Evolutionary conservation across 2,329 filamentous ascomycete genomes (phyloP).

Genomic region (Aspergillus ochraceus): DNA sequence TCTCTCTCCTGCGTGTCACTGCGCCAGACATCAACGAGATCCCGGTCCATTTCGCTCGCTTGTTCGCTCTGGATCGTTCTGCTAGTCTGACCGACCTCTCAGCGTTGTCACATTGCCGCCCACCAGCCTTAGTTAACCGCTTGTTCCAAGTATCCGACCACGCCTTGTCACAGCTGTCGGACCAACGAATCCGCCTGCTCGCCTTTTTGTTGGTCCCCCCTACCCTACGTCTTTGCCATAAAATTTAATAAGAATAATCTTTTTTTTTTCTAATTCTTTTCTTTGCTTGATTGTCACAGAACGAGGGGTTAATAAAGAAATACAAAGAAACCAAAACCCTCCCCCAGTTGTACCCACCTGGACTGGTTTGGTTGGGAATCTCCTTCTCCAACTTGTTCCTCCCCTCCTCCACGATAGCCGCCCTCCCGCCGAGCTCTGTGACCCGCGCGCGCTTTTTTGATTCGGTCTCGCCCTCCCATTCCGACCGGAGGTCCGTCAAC

Average conservation of each 20-base stretch:
- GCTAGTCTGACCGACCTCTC: slow-evolving; percentile 22
- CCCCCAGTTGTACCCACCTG: not conserved
- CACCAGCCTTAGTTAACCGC: slow-evolving; percentile 27
- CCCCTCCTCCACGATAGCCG: slow-evolving; percentile 17
- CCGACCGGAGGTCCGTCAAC: slow-evolving; percentile 8
- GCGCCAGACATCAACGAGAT: slow-evolving; percentile 13
- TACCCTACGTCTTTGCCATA: not conserved
- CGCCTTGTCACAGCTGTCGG: slow-evolving; percentile 16
- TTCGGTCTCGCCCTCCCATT: slow-evolving; percentile 9
- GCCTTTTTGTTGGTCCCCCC: slow-evolving; percentile 11
- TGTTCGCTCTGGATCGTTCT: slow-evolving; percentile 22
- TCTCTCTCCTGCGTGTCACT: slow-evolving; percentile 19
- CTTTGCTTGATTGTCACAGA: not conserved
- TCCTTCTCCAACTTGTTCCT: not conserved
- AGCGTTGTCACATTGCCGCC: slow-evolving; percentile 26
- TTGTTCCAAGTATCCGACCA: slow-evolving; percentile 20
- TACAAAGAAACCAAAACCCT: not conserved
- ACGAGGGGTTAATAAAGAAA: not conserved
- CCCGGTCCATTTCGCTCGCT: slow-evolving; percentile 24
- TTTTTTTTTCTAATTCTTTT: slow-evolving; percentile 1
- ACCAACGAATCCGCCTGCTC: slow-evolving; percentile 10
- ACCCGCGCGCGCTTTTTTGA: slow-evolving; percentile 15
- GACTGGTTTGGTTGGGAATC: not conserved
- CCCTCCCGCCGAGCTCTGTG: slow-evolving; percentile 10
- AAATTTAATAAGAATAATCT: not conserved